Evolutionary conservation across 2,329 filamentous ascomycete species (phyloP).

Genomic region (Monosporascus sp.): DNA sequence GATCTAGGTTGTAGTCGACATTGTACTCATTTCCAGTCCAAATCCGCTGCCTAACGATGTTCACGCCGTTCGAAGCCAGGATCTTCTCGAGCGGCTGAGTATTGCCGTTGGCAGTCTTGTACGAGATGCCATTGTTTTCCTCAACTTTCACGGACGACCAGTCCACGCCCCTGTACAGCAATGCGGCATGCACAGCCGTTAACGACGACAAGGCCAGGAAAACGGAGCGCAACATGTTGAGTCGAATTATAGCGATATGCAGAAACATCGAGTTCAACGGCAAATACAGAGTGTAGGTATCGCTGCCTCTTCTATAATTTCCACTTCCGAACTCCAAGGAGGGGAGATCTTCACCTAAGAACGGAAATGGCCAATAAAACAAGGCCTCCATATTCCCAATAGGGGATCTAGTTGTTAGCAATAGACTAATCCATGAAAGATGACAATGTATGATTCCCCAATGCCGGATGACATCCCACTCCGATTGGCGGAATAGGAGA

Average conservation of each 20-base stretch:
- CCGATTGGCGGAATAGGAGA: no score
- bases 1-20: slow-evolving; percentile 62
- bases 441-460: background rate
- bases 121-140: slow-evolving; percentile 55
- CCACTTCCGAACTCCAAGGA: background rate
- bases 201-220: slow-evolving; percentile 14
- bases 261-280: no score
- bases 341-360: background rate
- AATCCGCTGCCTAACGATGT: slow-evolving; percentile 64
- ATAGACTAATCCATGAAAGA: background rate
- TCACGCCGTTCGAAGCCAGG: slow-evolving; percentile 56
- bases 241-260: background rate
- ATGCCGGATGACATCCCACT: no score
- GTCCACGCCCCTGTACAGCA: slow-evolving; percentile 63
- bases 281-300: background rate
- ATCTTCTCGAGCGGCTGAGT: slow-evolving; percentile 57
- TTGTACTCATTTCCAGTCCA: slow-evolving; percentile 65
- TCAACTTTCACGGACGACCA: slow-evolving; percentile 64
- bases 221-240: slow-evolving; percentile 15
- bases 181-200: slow-evolving; percentile 31
- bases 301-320: background rate
- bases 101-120: slow-evolving; percentile 51
- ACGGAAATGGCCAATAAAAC: background rate
- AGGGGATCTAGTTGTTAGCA: background rate
- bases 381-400: no score